A percentile compares a stretch with the other conserved stretches of the same genome.
Conservation (phyloP, 371 early-diverging fungal genomes). For the Mortierella sp. region DNA sequence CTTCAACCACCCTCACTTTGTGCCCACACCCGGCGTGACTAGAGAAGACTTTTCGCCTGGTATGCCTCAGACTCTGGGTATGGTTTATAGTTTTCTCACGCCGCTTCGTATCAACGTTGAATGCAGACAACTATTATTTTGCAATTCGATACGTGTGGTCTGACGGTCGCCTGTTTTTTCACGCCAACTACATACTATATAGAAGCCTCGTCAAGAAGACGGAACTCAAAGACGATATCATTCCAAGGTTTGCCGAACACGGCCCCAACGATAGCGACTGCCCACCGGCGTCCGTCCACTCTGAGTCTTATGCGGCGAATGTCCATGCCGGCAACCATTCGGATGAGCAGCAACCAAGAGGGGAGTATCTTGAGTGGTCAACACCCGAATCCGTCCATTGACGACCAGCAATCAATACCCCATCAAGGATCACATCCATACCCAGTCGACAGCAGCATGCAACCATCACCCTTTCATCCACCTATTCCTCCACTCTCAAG, state of each 20-base stretch:
- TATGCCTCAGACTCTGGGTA: neutral
- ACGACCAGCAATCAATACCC: slow-evolving; percentile 2
- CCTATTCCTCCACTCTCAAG: neutral
- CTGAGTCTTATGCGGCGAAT: slow-evolving; percentile 36
- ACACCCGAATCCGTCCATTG: neutral
- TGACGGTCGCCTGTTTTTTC: neutral
- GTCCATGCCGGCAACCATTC: slow-evolving; percentile 52
- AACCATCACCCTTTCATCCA: neutral
- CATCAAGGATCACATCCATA: neutral
- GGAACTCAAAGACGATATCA: neutral
- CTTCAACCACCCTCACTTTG: neutral
- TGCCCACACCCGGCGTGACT: neutral
- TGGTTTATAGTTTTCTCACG: neutral
- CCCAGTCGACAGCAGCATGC: neutral
- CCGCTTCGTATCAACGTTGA: neutral
- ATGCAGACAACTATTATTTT: neutral
- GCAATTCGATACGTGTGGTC: neutral
- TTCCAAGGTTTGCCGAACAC: neutral
- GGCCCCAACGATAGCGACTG: neutral
- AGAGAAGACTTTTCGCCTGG: neutral
- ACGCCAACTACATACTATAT: neutral
- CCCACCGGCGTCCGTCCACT: slow-evolving; percentile 20
- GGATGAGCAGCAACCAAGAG: neutral
- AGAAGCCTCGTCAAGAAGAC: neutral
- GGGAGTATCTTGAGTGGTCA: slow-evolving; percentile 6